Evolutionary conservation across 2,329 filamentous ascomycete species (phyloP).

Genomic region (Ilyonectria mors-panacis): DNA sequence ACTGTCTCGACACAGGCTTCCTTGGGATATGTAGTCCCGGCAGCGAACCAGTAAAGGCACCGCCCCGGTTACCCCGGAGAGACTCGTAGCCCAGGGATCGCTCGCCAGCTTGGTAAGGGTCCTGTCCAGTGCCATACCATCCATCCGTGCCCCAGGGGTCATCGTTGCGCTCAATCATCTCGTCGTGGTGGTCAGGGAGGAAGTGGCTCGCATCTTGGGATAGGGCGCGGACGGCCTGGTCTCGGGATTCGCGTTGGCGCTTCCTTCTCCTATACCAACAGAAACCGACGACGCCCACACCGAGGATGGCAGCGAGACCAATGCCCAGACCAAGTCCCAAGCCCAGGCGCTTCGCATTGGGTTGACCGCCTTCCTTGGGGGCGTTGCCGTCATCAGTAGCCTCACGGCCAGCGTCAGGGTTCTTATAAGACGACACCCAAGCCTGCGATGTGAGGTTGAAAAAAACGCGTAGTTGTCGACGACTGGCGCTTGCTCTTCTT

Average conservation of each 20-base stretch:
- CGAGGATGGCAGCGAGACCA: slow-evolving; percentile 62
- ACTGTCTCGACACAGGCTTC: slow-evolving; percentile 52
- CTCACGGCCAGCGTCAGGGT: slow-evolving; percentile 53
- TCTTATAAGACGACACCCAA: slow-evolving; percentile 67
- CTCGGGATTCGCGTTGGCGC: slow-evolving; percentile 55
- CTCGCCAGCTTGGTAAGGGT: slow-evolving; percentile 59
- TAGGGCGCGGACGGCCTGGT: slow-evolving; percentile 64
- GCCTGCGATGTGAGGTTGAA: slow-evolving; percentile 71
- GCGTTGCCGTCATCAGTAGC: slow-evolving; percentile 37
- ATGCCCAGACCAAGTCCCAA: slow-evolving; percentile 77
- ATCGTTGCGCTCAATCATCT: slow-evolving; percentile 62
- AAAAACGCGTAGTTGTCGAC: slow-evolving; percentile 57
- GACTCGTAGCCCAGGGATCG: slow-evolving; percentile 66
- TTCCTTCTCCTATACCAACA: slow-evolving; percentile 64
- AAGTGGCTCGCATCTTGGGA: slow-evolving; percentile 66
- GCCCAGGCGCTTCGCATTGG: slow-evolving; percentile 62
- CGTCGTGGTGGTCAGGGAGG: slow-evolving; percentile 58
- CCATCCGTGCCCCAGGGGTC: slow-evolving; percentile 48
- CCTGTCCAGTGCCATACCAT: slow-evolving; percentile 64
- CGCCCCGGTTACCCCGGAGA: slow-evolving; percentile 55
- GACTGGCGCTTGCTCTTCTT: slow-evolving; percentile 54
- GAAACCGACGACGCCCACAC: slow-evolving; percentile 63
- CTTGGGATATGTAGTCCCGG: slow-evolving; percentile 50
- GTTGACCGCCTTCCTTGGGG: slow-evolving; percentile 40
- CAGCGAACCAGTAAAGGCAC: slow-evolving; percentile 28